A percentile compares a stretch with the other conserved stretches of the same genome.
Conservation (phyloP, 257 asterid genomes). For the Craterostigma plantagineum region DNA sequence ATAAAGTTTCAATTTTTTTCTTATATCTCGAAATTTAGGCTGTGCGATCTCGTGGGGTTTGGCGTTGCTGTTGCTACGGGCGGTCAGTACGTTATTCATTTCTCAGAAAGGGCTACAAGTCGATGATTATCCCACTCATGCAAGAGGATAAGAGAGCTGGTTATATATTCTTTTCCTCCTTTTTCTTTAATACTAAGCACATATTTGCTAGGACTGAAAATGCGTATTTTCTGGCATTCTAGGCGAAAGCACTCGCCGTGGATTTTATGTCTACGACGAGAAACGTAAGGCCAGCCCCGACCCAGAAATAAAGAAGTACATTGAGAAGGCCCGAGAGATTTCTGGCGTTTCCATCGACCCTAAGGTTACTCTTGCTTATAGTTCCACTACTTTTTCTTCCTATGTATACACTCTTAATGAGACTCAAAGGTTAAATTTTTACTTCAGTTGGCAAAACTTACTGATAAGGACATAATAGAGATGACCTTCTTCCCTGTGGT, state of each 20-base stretch:
- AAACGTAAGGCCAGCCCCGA: slow-evolving; percentile 89
- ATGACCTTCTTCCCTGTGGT: slow-evolving; percentile 91
- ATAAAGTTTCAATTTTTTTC: slow-evolving; percentile 1
- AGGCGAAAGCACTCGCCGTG: slow-evolving; percentile 77
- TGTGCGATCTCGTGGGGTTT: slow-evolving; percentile 86
- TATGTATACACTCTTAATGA: too few relatives aligned
- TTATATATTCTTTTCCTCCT: slow-evolving; percentile 8
- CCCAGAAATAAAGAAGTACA: slow-evolving; percentile 61
- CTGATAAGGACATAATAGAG: slow-evolving; percentile 82
- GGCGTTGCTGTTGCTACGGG: slow-evolving; percentile 87
- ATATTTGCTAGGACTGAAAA: too few relatives aligned
- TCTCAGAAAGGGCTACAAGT: slow-evolving; percentile 78
- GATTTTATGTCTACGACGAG: slow-evolving; percentile 62
- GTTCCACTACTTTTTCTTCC: neutral
- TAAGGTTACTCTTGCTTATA: slow-evolving; percentile 28
- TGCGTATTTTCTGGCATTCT: neutral
- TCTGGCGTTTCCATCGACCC: slow-evolving; percentile 70
- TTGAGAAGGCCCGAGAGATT: slow-evolving; percentile 61
- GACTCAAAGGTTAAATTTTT: too few relatives aligned
- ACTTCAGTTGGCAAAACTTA: slow-evolving; percentile 47
- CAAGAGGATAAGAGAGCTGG: slow-evolving; percentile 88
- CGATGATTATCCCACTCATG: slow-evolving; percentile 79
- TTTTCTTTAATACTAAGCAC: too few relatives aligned
- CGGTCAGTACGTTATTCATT: slow-evolving; percentile 49
- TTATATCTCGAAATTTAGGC: slow-evolving; percentile 20